Base-by-base conservation (phyloP, 495 filamentous ascomycete genomes). In the Penicillium paxilli region DNA sequence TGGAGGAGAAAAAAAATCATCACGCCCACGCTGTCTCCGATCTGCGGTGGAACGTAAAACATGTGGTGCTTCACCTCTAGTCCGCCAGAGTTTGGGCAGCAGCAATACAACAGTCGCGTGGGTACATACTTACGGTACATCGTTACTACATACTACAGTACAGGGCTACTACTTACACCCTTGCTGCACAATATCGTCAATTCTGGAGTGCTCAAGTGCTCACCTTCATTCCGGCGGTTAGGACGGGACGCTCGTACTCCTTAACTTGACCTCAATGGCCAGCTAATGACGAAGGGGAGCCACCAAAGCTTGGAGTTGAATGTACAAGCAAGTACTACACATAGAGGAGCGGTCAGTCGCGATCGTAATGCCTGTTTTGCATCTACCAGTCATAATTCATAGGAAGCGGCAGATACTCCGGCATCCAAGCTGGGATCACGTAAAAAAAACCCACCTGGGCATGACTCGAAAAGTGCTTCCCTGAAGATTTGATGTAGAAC, bases 271-370 rank as follows among this genome's bases (percentile, higher is more conserved):
- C 49, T 44, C 4, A 28, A 26, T 26, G 45, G 32, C 35, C 23
- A 16, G 58, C 55, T 55, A 56, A 60, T 49, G 44, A n/a, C n/a
- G n/a, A n/a, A n/a, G n/a, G n/a, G 57, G 44, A 49, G 35, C 24
- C 35, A 21, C 42, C 35, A 49, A 51, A 45, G 16, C 35, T 50
- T 30, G 25, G 42, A 30, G 30, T 47, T 41, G 57, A 64, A 44
- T n/a, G n/a, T n/a, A n/a, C n/a, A n/a, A n/a, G n/a, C n/a, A n/a
- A n/a, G n/a, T n/a, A n/a, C n/a, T n/a, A n/a, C n/a, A 37, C 41
- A 52, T n/a, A 48, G 57, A 67, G 52, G 30, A 67, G 64, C 64
- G 64, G 64, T 67, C 64, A 67, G 61, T 54, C 55, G 37, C 46
- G 46, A 61, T 53, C 46, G 32, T 7, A 52, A 67, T 59, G 14